Base-by-base conservation (phyloP, 441 rosid genomes). In the Eruca vesicaria region DNA sequence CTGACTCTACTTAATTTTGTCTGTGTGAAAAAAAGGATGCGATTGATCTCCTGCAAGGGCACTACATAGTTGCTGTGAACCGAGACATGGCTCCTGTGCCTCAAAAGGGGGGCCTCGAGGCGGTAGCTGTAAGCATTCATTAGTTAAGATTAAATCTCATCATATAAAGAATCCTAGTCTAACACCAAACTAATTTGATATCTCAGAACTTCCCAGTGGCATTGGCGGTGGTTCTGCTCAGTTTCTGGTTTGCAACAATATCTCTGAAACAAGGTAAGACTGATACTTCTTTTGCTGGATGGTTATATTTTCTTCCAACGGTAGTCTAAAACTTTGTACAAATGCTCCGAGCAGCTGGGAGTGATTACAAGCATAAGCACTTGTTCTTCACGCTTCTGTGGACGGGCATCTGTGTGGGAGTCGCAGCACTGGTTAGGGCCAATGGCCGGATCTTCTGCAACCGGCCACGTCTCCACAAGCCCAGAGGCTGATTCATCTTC, bases 21-120 rank as follows among this genome's bases (percentile, higher is more conserved):
- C 60, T 72, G 53, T 63, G 33, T 81, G 74, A 32, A 57, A 32
- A 57, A 81, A 81, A 96, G 99, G 98, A 96, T 85, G 89, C 98
- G 31, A 96, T 90, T 70, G 99, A 96, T 87, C 96, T 96, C 65
- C 72, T 96, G 79, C 99, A 96, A 84, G 99, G 98, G 66, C 99
- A 96, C 77, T 96, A 94, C 83, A 90, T 96, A 58, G 95, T 90
- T 59, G 88, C 98, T 62, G 84, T 87, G 21, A 89, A 90, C 85
- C 88, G 98, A 60, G 97, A 89, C 75, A 72, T 82, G 77, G 71
- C 83, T 43, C 87, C 89, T 57, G 82, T 85, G 26, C 87, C 97
- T 38, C 89, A 78, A 78, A 84, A 75, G 80, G 82, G 83, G 33
- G 91, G 92, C 72, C 83, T 96, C 28, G 97, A 94, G 87, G 80